These are phyloP conservation scores for Diaporthe destruens DNA, from an alignment of 2,329 filamentous ascomycete genomes.

Conservation along the genomic window DNA sequence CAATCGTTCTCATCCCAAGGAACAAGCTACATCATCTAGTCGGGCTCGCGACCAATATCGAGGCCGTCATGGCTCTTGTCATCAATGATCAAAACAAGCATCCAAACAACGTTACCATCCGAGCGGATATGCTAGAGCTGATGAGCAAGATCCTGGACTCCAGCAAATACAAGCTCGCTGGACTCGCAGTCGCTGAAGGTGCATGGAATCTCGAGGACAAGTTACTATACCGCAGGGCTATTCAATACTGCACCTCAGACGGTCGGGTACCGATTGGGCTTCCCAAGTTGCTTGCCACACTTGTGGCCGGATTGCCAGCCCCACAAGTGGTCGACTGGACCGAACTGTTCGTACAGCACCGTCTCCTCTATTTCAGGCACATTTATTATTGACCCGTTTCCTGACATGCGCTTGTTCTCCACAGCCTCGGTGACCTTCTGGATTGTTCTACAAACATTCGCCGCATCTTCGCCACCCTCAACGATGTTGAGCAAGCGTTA, in stretches of 20 bases:
- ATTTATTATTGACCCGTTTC: neutral
- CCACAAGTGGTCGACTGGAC: slow-evolving; percentile 6
- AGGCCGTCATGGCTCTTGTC: neutral
- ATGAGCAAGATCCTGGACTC: neutral
- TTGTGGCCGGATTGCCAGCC: neutral
- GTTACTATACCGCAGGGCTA: slow-evolving; percentile 18
- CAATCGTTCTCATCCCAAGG: slow-evolving; percentile 20
- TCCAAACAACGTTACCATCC: neutral
- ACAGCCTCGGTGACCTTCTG: slow-evolving; percentile 6
- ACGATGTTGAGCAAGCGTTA: neutral
- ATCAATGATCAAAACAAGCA: neutral
- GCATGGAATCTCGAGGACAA: slow-evolving; percentile 3
- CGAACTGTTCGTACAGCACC: neutral
- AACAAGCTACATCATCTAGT: neutral
- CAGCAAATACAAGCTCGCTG: no score
- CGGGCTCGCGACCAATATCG: neutral
- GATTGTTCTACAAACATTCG: neutral
- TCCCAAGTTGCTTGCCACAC: slow-evolving; percentile 1
- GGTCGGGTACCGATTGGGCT: neutral
- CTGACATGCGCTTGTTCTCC: neutral
- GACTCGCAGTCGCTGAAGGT: neutral
- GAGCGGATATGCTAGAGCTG: neutral
- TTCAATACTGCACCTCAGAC: neutral
- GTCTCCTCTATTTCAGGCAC: neutral
- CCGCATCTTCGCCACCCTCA: neutral